Base-by-base conservation (phyloP, 2,329 filamentous ascomycete species). In the Corynespora cassiicola region DNA sequence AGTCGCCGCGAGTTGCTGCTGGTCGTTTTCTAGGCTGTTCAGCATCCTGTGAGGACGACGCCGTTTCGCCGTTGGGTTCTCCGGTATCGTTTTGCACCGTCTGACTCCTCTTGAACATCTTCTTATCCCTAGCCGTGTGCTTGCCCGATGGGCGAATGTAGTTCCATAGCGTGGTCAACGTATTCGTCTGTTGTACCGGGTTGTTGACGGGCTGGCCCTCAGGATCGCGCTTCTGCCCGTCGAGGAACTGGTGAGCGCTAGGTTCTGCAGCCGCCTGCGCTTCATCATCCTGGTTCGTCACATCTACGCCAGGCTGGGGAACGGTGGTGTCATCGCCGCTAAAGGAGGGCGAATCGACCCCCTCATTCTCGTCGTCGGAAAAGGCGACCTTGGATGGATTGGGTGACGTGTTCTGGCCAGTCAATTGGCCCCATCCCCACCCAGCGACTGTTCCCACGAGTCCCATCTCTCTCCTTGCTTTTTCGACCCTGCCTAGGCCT, bases 361-460 rank as follows among this genome's bases (percentile, higher is more conserved):
- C 52, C 3, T 61, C 57, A 17, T 51, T 53, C 8, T 63, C 56
- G 9, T 64, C 58, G 5, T 66, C 59, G 16, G 52, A 47, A 20
- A 67, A 50, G 1, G 44, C 54, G 15, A 63, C 43, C 22, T 50
- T 50, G 48, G 71, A 75, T 58, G 79, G 74, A 49, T 82, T 87
- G n/a, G 85, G 71, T 31, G 73, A 79, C 8, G 78, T 75, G 54
- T 81, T 84, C 24, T 81, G 76, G 6, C 82, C 82, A 2, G 89
- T 96, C 39, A 99, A 72, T 68, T 99, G 94, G 7, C 90, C 88
- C 88, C 91, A 96, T 2, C 94, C 92, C 78, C 92, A 96, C 38
- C 88, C 89, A 19, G 94, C 90, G 48, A 97, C 84, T 0, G 91
- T 96, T 36, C 95, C 91, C 23, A 99, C 88, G 18, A 97, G 75